phyloP scores from a whole-genome alignment of 441 rosid species.

The Eutrema salsugineum region DNA sequence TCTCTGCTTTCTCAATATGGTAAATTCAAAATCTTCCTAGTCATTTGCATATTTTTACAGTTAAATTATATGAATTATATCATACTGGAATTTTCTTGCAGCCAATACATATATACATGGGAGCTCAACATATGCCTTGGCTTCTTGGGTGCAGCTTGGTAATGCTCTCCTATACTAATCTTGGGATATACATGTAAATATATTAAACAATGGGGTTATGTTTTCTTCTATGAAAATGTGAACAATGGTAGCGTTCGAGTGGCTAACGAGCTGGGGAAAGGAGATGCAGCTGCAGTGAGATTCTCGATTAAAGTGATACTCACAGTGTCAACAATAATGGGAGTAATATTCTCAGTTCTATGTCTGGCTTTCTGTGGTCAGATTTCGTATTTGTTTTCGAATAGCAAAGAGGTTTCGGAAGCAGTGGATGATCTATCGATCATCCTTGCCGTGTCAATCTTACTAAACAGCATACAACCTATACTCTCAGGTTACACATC shows the following conservation, averaged over 20 bases:
- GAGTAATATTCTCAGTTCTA: constrained; percentile 36
- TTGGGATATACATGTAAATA: background rate
- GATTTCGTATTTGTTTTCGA: constrained; percentile 47
- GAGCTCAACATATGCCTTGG: constrained; percentile 56
- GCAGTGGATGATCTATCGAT: constrained; percentile 45
- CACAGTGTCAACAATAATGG: constrained; percentile 34
- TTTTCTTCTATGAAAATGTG: background rate
- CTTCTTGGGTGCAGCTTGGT: constrained; percentile 58
- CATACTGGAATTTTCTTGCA: constrained; percentile 8
- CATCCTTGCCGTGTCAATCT: constrained; percentile 52
- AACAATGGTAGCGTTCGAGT: constrained; percentile 50
- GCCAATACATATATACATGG: constrained; percentile 53
- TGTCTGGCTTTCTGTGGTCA: constrained; percentile 43
- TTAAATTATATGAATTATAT: background rate
- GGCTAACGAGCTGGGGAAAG: constrained; percentile 72
- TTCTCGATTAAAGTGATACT: constrained; percentile 53
- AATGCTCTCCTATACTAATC: background rate
- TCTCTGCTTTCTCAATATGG: constrained; percentile 78
- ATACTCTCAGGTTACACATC: constrained; percentile 47
- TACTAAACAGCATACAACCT: constrained; percentile 59
- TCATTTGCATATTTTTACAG: background rate
- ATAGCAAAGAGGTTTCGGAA: constrained; percentile 37
- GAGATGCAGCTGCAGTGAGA: constrained; percentile 49
- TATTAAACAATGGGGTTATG: background rate
- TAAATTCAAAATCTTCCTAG: constrained; percentile 22